Percentiles rank a stretch among this genome's conserved stretches.
phyloP scores from a whole-genome alignment of 1,139 yeast species.

The Hyphopichia buzzinii region DNA sequence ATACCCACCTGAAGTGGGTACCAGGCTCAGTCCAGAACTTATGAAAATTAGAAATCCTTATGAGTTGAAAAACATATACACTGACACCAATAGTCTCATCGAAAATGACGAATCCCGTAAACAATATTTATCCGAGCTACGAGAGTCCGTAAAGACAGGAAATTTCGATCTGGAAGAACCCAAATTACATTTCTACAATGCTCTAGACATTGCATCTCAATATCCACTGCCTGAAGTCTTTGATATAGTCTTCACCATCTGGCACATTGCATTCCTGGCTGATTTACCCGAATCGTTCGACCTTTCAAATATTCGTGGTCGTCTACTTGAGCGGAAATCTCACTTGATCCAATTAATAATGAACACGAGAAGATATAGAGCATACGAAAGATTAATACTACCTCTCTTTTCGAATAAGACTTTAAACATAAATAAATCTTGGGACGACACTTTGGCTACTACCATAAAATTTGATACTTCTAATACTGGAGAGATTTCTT shows the following conservation, averaged over 20 bases:
- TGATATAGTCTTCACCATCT: conserved; percentile 1
- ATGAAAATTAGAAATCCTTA: not conserved
- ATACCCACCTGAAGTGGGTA: not conserved
- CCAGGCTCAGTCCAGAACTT: not conserved
- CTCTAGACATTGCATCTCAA: not conserved
- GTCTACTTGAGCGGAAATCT: conserved; percentile 16
- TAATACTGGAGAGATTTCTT: conserved; percentile 8
- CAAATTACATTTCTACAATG: not conserved
- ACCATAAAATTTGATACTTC: conserved; percentile 18
- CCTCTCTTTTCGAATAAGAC: conserved; percentile 12
- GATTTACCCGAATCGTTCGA: not conserved
- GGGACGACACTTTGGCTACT: conserved; percentile 23
- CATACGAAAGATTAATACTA: conserved; percentile 17
- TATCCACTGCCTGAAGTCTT: conserved; percentile 1
- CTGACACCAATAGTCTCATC: not conserved
- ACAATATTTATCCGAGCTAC: not conserved
- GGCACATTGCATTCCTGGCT: conserved; percentile 1
- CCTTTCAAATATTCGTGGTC: conserved; percentile 12
- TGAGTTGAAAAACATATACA: not conserved
- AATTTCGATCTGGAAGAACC: not conserved
- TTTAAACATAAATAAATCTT: conserved; percentile 9
- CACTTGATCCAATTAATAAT: conserved; percentile 21
- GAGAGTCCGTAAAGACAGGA: not conserved
- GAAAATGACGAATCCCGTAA: not conserved
- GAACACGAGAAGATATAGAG: conserved; percentile 16